These are phyloP conservation scores for Lasiosphaeris hirsuta DNA, from an alignment of 495 filamentous ascomycete species.

Conservation along the genomic window DNA sequence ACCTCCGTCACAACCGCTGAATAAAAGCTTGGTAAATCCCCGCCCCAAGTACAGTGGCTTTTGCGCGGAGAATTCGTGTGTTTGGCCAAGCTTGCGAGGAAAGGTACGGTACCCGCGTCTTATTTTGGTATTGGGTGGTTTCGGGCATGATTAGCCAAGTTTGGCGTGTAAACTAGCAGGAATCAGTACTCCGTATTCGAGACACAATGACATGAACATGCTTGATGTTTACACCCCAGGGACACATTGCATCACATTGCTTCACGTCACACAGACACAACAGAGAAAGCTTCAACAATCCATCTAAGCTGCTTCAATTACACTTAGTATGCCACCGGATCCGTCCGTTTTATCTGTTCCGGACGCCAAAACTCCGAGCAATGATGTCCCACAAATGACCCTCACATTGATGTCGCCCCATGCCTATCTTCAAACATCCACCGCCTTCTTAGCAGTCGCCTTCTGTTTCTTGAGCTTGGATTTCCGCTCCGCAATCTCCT, in stretches of 20 bases:
- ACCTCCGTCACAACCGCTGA: not conserved
- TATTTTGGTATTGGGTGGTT: not conserved
- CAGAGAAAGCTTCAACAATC: not conserved
- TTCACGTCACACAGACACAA: not conserved
- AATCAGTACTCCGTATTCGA: too few species aligned
- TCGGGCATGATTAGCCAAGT: not conserved
- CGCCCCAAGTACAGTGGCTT: not conserved
- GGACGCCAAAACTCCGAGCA: constrained; percentile 25
- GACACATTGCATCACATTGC: too few species aligned
- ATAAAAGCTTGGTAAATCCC: not conserved
- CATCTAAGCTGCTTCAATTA: not conserved
- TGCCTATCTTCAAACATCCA: constrained; percentile 18
- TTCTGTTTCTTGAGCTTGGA: constrained; percentile 58
- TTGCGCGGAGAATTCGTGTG: not conserved
- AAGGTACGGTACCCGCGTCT: not conserved
- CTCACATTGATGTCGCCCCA: not conserved
- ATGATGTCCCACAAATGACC: constrained; percentile 11
- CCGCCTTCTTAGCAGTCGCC: constrained; percentile 52
- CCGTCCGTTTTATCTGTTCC: constrained; percentile 6
- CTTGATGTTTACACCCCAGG: too few species aligned
- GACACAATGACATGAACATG: too few species aligned
- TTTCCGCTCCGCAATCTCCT: constrained; percentile 57
- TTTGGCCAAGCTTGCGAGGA: not conserved
- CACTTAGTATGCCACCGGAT: constrained; percentile 6
- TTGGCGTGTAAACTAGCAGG: too few species aligned